Evolutionary conservation across 352 stramenopile species (phyloP), one percentile per base, ranked within the genome.

Genomic region (Phytophthora foliorum): DNA sequence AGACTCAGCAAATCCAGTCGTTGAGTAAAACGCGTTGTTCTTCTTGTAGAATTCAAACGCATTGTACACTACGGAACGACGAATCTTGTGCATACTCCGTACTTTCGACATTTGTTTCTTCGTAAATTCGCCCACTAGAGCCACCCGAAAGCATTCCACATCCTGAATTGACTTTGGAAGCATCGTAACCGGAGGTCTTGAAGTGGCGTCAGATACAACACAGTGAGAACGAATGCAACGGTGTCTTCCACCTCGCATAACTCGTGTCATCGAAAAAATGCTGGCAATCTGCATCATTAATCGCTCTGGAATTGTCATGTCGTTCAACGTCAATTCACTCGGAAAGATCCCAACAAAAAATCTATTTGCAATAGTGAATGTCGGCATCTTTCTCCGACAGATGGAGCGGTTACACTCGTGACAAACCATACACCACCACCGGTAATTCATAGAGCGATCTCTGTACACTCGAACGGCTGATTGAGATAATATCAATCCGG

Each of bases 211-310:
- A 36, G 39, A 53, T 6, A 53, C 46, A 38, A 36, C 46, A 38
- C 46, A 53, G 5, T 53, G 46, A 11, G 25, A 39, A 0, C 46
- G 25, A 19, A 53, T 53, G 10, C 32, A 38, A 14, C 32, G 32
- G 11, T 38, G 32, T 6, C 32, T 38, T 38, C 32, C 32, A 14
- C 46, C 46, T 38, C 46, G 8, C 46, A 53, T 53, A 24, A 53
- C 46, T 38, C 46, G 6, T 7, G 46, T 53, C 22, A 57, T 22
- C 9, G 50, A 38, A 9, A 29, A n/a, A 45, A 57, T 16, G 22
- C 32, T 46, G 13, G 36, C 50, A 17, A 56, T 14, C 21, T 57
- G 50, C 21, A 31, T 57, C 50, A 57, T 57, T 19, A 57, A 32
- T 29, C 29, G 50, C 16, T 57, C 50, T 11, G 36, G n/a, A 16